phyloP scores from a whole-genome alignment of 2,329 filamentous ascomycete genomes.

The Macroventuria anomochaeta region DNA sequence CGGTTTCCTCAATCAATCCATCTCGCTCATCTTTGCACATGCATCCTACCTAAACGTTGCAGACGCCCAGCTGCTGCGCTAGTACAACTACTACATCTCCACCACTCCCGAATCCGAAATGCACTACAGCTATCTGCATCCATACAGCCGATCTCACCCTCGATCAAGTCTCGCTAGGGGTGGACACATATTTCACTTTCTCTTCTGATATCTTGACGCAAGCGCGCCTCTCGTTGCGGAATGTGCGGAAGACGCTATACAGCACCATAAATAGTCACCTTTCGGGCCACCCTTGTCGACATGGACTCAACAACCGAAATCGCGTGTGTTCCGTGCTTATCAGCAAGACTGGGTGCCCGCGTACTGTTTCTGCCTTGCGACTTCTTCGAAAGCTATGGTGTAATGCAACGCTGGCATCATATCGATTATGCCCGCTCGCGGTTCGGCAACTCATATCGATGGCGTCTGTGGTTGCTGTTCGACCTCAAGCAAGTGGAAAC shows the following conservation, averaged over 20 bases:
- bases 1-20: slow-evolving; percentile 50
- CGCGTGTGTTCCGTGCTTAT: no score
- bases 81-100: slow-evolving; percentile 61
- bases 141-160: slow-evolving; percentile 52
- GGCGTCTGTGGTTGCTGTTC: no score
- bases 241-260: slow-evolving; percentile 36
- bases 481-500: no score
- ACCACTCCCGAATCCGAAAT: slow-evolving; percentile 66
- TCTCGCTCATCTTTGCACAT: slow-evolving; percentile 62
- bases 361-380: no score
- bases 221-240: slow-evolving; percentile 63
- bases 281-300: no score
- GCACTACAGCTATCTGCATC: slow-evolving; percentile 64
- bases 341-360: no score
- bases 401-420: no score
- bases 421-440: no score
- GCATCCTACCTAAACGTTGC: slow-evolving; percentile 53
- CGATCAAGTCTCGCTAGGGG: slow-evolving; percentile 61
- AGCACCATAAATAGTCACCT: no score
- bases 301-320: no score
- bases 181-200: slow-evolving; percentile 63
- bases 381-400: no score
- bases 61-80: slow-evolving; percentile 54
- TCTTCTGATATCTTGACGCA: slow-evolving; percentile 56
- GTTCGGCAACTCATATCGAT: no score